phyloP scores from a whole-genome alignment of 2,329 filamentous ascomycete species.

The Sporothrix inflata region DNA sequence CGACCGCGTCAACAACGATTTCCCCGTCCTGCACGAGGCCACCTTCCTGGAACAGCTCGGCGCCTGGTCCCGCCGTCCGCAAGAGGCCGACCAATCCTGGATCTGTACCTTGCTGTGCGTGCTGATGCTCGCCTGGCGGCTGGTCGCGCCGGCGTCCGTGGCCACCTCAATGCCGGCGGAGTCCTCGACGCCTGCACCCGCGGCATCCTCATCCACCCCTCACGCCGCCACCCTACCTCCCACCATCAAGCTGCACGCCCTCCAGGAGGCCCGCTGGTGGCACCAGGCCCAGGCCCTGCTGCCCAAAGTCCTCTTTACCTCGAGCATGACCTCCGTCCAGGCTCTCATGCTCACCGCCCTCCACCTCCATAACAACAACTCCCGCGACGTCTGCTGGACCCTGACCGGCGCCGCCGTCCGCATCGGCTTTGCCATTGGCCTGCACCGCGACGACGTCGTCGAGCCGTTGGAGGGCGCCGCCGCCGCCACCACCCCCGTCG shows the following conservation, averaged over 20 bases:
- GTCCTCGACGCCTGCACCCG: too few relatives aligned
- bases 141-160: not conserved
- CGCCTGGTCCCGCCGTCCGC: slow-evolving; percentile 39
- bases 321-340: slow-evolving; percentile 46
- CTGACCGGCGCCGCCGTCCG: slow-evolving; percentile 48
- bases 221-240: not conserved
- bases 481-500: slow-evolving; percentile 38
- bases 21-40: slow-evolving; percentile 48
- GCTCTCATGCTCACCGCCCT: slow-evolving; percentile 47
- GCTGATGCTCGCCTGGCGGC: slow-evolving; percentile 45
- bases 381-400: slow-evolving; percentile 47
- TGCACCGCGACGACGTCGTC: slow-evolving; percentile 47
- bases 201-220: too few relatives aligned
- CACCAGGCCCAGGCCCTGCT: slow-evolving; percentile 45
- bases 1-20: slow-evolving; percentile 47
- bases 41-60: slow-evolving; percentile 48
- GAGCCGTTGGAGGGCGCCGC: not conserved
- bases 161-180: not conserved
- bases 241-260: slow-evolving; percentile 34
- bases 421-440: slow-evolving; percentile 48
- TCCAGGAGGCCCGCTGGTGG: slow-evolving; percentile 47
- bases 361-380: slow-evolving; percentile 50
- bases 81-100: slow-evolving; percentile 43
- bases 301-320: slow-evolving; percentile 48
- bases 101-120: slow-evolving; percentile 48